phyloP scores from a whole-genome alignment of 2,329 filamentous ascomycete genomes.

The Aureobasidium sp. region DNA sequence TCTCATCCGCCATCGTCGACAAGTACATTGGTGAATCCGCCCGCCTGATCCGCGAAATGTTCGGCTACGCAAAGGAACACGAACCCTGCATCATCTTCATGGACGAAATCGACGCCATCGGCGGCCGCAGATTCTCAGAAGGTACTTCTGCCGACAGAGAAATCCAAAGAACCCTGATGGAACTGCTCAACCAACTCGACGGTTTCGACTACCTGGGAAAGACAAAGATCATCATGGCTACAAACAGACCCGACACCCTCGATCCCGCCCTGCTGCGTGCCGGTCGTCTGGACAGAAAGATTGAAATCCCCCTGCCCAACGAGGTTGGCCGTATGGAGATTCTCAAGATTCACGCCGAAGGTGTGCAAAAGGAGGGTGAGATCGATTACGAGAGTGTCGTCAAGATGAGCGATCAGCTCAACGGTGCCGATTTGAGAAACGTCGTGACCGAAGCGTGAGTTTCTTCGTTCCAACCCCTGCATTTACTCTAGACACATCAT shows the following conservation, averaged over 20 bases:
- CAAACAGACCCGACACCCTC: constrained; percentile 91
- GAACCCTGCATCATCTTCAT: constrained; percentile 99
- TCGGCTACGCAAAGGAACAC: constrained; percentile 98
- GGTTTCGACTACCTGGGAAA: constrained; percentile 99
- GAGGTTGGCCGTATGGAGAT: constrained; percentile 95
- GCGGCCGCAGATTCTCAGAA: constrained; percentile 91
- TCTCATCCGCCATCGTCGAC: constrained; percentile 97
- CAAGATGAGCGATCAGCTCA: constrained; percentile 98
- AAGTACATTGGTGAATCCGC: constrained; percentile 99
- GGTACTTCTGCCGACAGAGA: constrained; percentile 96
- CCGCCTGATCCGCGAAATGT: constrained; percentile 96
- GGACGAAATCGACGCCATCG: constrained; percentile 99
- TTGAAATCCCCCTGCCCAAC: constrained; percentile 94
- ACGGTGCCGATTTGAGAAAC: constrained; percentile 94
- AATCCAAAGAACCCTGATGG: constrained; percentile 97
- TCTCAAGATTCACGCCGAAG: constrained; percentile 88
- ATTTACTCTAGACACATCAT: background rate
- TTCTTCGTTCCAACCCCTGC: background rate
- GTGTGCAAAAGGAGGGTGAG: constrained; percentile 83
- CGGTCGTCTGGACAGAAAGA: constrained; percentile 90
- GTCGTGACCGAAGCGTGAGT: constrained; percentile 97
- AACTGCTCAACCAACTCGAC: constrained; percentile 94
- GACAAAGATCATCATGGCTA: constrained; percentile 99
- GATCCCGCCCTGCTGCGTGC: constrained; percentile 88
- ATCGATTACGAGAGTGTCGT: constrained; percentile 99